Conservation (phyloP, 2,329 filamentous ascomycete species). For the Beauveria caledonica region DNA sequence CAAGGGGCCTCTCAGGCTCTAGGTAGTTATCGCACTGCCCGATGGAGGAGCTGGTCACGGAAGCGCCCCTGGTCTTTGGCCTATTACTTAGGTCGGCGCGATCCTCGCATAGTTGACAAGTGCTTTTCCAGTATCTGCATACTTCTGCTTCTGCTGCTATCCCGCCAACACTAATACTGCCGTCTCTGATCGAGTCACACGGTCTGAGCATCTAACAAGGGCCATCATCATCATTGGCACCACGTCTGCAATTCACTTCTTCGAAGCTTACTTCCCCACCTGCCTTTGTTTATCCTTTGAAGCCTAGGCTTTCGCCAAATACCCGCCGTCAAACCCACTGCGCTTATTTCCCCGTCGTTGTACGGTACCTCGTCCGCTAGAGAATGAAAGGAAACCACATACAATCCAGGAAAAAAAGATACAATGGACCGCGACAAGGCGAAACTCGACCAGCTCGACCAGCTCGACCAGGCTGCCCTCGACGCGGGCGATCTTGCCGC, state of each 20-base stretch:
- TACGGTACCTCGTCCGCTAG: constrained; percentile 1
- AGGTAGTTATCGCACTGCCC: background rate
- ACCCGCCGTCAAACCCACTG: background rate
- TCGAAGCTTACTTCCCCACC: background rate
- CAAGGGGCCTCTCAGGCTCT: background rate
- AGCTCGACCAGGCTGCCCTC: constrained; percentile 21
- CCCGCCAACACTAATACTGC: background rate
- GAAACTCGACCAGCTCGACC: constrained; percentile 11
- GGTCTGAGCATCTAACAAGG: background rate
- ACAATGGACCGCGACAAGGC: constrained; percentile 19
- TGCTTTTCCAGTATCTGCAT: background rate
- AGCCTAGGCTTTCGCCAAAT: background rate
- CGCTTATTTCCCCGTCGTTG: background rate
- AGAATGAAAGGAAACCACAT: constrained; percentile 11
- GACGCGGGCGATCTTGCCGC: constrained; percentile 33
- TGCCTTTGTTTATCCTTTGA: background rate
- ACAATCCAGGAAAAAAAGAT: constrained; percentile 4
- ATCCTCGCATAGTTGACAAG: background rate
- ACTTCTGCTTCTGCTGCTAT: background rate
- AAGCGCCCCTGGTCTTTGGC: constrained; percentile 1
- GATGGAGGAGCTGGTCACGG: background rate
- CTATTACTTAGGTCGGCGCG: constrained; percentile 6
- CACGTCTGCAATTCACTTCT: background rate
- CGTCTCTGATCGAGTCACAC: background rate
- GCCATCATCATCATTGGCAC: background rate